These are phyloP conservation scores for Pseudogymnoascus sp. DNA, from an alignment of 2,329 filamentous ascomycete species.

Conservation along the genomic window DNA sequence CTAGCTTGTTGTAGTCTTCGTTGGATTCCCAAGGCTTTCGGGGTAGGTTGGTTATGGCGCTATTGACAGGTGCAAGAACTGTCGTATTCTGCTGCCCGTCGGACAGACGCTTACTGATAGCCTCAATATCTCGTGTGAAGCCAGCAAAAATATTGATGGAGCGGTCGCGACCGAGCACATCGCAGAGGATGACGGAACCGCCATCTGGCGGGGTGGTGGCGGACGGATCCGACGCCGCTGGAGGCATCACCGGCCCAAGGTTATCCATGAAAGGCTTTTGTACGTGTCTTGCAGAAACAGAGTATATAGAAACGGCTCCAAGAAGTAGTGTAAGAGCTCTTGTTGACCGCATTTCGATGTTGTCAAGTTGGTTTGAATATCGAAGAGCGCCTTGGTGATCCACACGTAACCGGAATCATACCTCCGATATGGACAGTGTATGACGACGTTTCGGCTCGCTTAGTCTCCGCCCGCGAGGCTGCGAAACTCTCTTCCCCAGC, in stretches of 20 bases:
- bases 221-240: slow-evolving; percentile 14
- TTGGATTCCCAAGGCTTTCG: slow-evolving; percentile 82
- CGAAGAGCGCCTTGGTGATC: background rate
- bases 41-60: slow-evolving; percentile 67
- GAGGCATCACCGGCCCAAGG: slow-evolving; percentile 23
- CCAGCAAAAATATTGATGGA: slow-evolving; percentile 78
- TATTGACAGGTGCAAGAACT: slow-evolving; percentile 81
- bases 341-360: slow-evolving; percentile 5
- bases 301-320: background rate
- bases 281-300: background rate
- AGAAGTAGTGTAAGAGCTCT: background rate
- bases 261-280: slow-evolving; percentile 17
- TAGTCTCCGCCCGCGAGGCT: slow-evolving; percentile 7
- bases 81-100: slow-evolving; percentile 65
- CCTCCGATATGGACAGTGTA: background rate
- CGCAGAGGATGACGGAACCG: slow-evolving; percentile 63
- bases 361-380: background rate
- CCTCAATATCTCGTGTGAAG: slow-evolving; percentile 67
- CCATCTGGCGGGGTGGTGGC: slow-evolving; percentile 23
- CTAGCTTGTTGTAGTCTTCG: slow-evolving; percentile 61
- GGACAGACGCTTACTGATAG: slow-evolving; percentile 62
- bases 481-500: slow-evolving; percentile 5
- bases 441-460: slow-evolving; percentile 8
- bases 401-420: background rate
- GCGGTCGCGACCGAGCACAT: slow-evolving; percentile 74